phyloP scores from a whole-genome alignment of 78 protist species.

The Dictyostelium brefeldianum region DNA sequence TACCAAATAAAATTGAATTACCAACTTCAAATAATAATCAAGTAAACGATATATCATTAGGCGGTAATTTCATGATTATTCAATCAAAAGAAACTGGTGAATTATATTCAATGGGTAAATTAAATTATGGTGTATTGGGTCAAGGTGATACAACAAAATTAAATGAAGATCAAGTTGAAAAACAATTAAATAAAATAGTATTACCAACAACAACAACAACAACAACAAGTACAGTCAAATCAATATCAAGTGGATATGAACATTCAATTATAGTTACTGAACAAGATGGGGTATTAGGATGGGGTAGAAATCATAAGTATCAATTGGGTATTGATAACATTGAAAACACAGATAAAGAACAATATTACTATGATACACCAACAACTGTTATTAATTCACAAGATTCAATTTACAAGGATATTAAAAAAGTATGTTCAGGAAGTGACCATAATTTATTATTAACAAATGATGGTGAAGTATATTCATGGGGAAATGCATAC shows the following conservation, averaged over 20 bases:
- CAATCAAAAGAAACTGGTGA: not conserved
- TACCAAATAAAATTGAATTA: conserved; percentile 3
- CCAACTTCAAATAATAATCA: not conserved
- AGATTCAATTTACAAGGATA: conserved; percentile 2
- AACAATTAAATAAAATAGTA: not conserved
- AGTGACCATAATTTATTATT: conserved; percentile 38
- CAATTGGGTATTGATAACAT: conserved; percentile 39
- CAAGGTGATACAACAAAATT: not conserved
- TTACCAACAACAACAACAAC: not conserved
- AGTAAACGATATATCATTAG: not conserved
- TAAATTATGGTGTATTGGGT: conserved; percentile 22
- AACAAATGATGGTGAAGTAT: not conserved
- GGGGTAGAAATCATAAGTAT: conserved; percentile 53
- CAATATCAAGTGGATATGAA: conserved; percentile 49
- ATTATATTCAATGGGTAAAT: conserved; percentile 28
- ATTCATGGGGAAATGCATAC: conserved; percentile 30
- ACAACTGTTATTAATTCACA: not conserved
- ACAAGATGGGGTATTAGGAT: conserved; percentile 31
- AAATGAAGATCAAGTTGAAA: not conserved
- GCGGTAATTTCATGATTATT: conserved; percentile 8
- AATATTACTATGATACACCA: not conserved
- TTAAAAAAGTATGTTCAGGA: conserved; percentile 25
- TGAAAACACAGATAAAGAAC: not conserved
- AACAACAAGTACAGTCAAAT: not conserved
- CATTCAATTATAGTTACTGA: conserved; percentile 54